Evolutionary conservation across 192 early-diverging fungal genomes (phyloP).

Genomic region (Gonapodya sp.): DNA sequence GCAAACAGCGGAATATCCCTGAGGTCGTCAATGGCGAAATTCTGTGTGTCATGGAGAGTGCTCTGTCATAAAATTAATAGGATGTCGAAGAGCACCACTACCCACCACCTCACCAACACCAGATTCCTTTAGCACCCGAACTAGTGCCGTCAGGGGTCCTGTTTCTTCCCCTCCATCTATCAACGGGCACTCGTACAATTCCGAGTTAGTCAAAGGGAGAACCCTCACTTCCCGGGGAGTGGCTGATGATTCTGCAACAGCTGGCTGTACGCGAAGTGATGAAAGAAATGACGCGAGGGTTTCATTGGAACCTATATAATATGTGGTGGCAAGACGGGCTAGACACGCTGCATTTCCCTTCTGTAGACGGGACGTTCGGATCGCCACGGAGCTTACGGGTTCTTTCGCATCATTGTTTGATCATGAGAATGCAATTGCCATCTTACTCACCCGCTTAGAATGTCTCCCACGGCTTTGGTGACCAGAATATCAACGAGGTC

Average conservation of each 20-base stretch:
- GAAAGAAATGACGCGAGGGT: background rate
- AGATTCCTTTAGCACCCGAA: background rate
- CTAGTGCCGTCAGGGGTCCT: background rate
- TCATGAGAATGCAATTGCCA: too few relatives aligned
- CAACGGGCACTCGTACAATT: background rate
- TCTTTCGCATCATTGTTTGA: too few relatives aligned
- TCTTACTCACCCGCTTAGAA: background rate
- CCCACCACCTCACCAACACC: background rate
- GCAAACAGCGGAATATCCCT: background rate
- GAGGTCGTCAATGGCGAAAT: background rate
- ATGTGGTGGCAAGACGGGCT: background rate
- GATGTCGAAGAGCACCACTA: too few relatives aligned
- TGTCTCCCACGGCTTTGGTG: background rate
- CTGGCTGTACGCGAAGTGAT: background rate
- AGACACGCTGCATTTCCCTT: background rate
- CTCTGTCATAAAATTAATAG: too few relatives aligned
- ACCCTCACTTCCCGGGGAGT: background rate
- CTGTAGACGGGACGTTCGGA: background rate
- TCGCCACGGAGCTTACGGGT: background rate
- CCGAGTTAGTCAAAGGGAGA: background rate
- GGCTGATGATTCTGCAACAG: background rate
- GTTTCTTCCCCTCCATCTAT: background rate
- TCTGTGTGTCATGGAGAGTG: too few relatives aligned
- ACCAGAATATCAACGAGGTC: background rate
- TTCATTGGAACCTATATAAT: background rate